Conservation (phyloP, 2,329 filamentous ascomycete genomes). For the Xylaria sp. region DNA sequence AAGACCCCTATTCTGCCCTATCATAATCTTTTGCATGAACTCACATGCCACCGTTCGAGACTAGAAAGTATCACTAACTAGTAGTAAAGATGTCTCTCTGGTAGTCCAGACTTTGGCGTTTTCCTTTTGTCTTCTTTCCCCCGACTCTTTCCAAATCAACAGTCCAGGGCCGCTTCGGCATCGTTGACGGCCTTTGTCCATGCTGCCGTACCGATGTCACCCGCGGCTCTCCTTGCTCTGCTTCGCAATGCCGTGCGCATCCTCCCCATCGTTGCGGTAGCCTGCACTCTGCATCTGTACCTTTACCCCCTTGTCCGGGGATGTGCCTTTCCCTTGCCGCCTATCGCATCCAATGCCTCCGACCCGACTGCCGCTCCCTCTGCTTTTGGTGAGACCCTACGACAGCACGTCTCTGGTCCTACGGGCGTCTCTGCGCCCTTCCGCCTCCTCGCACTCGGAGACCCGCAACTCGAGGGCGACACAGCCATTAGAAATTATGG, state of each 20-base stretch:
- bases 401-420: constrained; percentile 46
- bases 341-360: constrained; percentile 18
- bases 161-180: constrained; percentile 38
- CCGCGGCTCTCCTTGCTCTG: constrained; percentile 61
- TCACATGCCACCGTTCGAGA: constrained; percentile 1
- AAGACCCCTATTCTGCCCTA: constrained; percentile 28
- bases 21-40: background rate
- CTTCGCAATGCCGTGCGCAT: constrained; percentile 67
- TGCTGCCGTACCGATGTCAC: constrained; percentile 61
- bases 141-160: constrained; percentile 23
- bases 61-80: background rate
- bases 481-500: constrained; percentile 76
- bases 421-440: constrained; percentile 71
- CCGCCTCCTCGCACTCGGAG: constrained; percentile 85
- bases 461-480: constrained; percentile 94
- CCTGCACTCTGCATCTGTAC: constrained; percentile 82
- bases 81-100: background rate
- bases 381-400: constrained; percentile 53
- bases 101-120: background rate
- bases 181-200: constrained; percentile 45
- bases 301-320: constrained; percentile 83
- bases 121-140: background rate
- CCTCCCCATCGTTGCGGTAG: constrained; percentile 72
- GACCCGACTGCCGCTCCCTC: constrained; percentile 23
- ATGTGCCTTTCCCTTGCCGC: constrained; percentile 79